Evolutionary conservation across 306 rosid genomes (phyloP).

Genomic region (Vigna angularis): DNA sequence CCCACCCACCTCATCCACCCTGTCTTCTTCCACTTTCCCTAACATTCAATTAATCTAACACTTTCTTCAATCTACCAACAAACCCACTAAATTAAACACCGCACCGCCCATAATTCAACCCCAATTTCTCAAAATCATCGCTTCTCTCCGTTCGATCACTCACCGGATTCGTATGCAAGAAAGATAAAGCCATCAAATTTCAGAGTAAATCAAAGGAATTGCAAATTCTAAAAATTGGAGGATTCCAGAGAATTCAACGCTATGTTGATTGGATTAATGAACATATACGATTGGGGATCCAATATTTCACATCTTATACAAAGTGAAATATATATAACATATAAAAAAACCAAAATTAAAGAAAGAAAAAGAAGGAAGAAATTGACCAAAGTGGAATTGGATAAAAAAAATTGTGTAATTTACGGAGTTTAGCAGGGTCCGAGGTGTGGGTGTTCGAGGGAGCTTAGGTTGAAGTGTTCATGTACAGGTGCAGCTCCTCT

Average conservation of each 20-base stretch:
- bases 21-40: slow-evolving; percentile 4
- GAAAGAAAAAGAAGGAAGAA: slow-evolving; percentile 3
- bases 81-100: background rate
- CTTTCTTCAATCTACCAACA: background rate
- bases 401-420: slow-evolving; percentile 45
- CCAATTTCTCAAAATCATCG: slow-evolving; percentile 1
- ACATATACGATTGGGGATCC: slow-evolving; percentile 48
- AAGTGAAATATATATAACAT: slow-evolving; percentile 46
- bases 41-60: slow-evolving; percentile 1
- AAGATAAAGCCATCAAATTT: background rate
- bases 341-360: slow-evolving; percentile 7
- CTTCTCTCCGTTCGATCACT: too few relatives aligned
- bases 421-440: slow-evolving; percentile 39
- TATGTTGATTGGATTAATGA: slow-evolving; percentile 47
- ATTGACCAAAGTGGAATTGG: slow-evolving; percentile 34
- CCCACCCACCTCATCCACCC: slow-evolving; percentile 53
- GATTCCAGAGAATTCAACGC: slow-evolving; percentile 36
- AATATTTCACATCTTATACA: slow-evolving; percentile 55
- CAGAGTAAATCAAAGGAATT: background rate
- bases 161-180: too few relatives aligned
- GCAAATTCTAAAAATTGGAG: background rate
- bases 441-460: background rate
- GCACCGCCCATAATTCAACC: background rate
- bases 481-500: slow-evolving; percentile 50
- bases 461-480: slow-evolving; percentile 36